Percentiles rank a stretch among this genome's conserved stretches.
Conservation (phyloP, 2,329 filamentous ascomycete genomes). For the Teratosphaeria nubilosa region DNA sequence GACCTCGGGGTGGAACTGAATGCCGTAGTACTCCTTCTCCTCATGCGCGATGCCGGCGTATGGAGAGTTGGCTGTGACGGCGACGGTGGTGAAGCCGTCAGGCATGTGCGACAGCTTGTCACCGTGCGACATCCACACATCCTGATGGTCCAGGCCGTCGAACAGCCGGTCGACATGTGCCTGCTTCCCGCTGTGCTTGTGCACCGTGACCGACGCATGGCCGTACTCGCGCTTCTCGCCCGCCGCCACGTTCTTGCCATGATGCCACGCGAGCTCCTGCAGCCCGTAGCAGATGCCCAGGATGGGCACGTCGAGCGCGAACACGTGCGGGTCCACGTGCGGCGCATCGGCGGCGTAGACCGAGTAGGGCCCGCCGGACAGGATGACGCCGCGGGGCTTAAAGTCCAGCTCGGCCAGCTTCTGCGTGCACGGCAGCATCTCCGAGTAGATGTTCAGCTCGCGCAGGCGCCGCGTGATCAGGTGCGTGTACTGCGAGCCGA, state of each 20-base stretch:
- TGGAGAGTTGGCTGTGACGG: slow-evolving; percentile 63
- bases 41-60: slow-evolving; percentile 72
- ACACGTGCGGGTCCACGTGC: slow-evolving; percentile 72
- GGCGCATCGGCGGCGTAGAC: slow-evolving; percentile 72
- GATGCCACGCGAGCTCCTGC: slow-evolving; percentile 66
- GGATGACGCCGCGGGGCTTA: slow-evolving; percentile 75
- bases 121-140: slow-evolving; percentile 79
- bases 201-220: slow-evolving; percentile 55
- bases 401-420: slow-evolving; percentile 67
- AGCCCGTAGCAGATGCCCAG: slow-evolving; percentile 55
- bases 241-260: slow-evolving; percentile 55
- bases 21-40: slow-evolving; percentile 61
- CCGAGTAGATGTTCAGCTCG: slow-evolving; percentile 70
- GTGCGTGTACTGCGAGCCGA: slow-evolving; percentile 63
- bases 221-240: slow-evolving; percentile 63
- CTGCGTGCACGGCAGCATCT: slow-evolving; percentile 80
- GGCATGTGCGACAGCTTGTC: slow-evolving; percentile 75
- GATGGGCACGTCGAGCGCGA: slow-evolving; percentile 59
- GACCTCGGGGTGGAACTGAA: slow-evolving; percentile 88
- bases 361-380: slow-evolving; percentile 63
- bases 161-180: slow-evolving; percentile 70
- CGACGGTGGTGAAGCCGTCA: slow-evolving; percentile 61
- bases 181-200: slow-evolving; percentile 44
- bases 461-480: slow-evolving; percentile 66
- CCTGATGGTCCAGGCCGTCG: slow-evolving; percentile 57